Evolutionary conservation across 2,329 filamentous ascomycete genomes (phyloP), one percentile per base, ranked within the genome.

Genomic region (Alternaria ethzedia): DNA sequence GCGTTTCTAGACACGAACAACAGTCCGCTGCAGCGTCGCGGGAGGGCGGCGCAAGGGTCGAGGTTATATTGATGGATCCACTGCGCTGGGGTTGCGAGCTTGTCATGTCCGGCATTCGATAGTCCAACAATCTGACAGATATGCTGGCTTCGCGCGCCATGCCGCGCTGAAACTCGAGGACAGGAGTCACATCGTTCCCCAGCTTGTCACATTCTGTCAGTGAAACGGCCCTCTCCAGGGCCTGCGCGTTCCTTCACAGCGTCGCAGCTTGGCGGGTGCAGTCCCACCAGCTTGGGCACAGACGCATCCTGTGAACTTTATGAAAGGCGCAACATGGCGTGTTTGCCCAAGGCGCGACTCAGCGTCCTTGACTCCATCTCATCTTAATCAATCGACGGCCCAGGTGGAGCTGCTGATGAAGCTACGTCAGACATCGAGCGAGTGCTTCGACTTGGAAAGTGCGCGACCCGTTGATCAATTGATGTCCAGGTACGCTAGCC

Each of bases 61-160:
- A 55, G 28, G 54, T 46, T 59, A 25, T 59, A 41, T 52, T 61
- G 57, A 41, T 52, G 58, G 57, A 56, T 62, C 58, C 54, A 50
- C 55, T 17, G 63, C 28, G 61, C 62, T 68, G 66, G 63, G 60
- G 26, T 46, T 55, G 58, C 55, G 56, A 63, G 63, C 57, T 64
- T 54, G 63, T 58, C 60, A 61, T 56, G 44, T 28, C 51, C 49
- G n/a, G 25, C 17, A 59, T 21, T n/a, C 43, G 47, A 15, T 23
- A 32, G 28, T 32, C 25, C 41, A 41, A 32, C 17, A 17, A n/a
- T 56, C 23, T 17, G 54, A 59, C 57, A 46, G 57, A 54, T 54
- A 41, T 57, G 28, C 12, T 45, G 43, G 12, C 43, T 45, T 20
- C n/a, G 7, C 47, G 28, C 10, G 26, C 47, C 28, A 30, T 23